phyloP scores from a whole-genome alignment of 805 yeast genomes.

The Spathaspora boniae region DNA sequence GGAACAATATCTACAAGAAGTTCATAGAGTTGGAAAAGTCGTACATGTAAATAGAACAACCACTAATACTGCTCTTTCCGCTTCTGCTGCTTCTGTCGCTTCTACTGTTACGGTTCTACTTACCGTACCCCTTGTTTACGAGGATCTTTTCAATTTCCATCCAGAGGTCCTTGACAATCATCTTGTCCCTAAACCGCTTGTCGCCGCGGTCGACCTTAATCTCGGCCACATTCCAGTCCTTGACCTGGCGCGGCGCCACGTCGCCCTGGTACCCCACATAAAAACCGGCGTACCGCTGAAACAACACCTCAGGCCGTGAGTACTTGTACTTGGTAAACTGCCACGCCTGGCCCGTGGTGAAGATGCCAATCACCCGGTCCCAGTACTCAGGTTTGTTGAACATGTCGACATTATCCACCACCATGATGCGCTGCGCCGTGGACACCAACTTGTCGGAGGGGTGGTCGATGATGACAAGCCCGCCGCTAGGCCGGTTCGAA shows the following conservation, averaged over 20 bases:
- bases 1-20: conserved; percentile 48
- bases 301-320: conserved; percentile 73
- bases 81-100: too few relatives aligned
- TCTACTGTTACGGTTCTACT: conserved; percentile 2
- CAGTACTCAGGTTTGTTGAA: conserved; percentile 90
- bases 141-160: conserved; percentile 72
- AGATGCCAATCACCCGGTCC: conserved; percentile 94
- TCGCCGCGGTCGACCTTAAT: conserved; percentile 72
- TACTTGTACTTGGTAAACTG: conserved; percentile 87
- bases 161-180: conserved; percentile 85
- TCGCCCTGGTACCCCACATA: conserved; percentile 77
- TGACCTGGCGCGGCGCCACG: conserved; percentile 66
- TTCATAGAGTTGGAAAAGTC: conserved; percentile 58
- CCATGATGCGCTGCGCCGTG: conserved; percentile 63
- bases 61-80: neutral
- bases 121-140: conserved; percentile 57
- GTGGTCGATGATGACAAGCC: conserved; percentile 51
- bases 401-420: conserved; percentile 84
- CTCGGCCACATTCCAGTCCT: conserved; percentile 85
- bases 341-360: conserved; percentile 98
- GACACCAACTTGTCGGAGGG: conserved; percentile 47
- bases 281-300: conserved; percentile 82
- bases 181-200: conserved; percentile 83
- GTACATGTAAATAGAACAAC: conserved; percentile 27
- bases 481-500: conserved; percentile 26